Base-by-base conservation (phyloP, 2,329 filamentous ascomycete genomes). In the Cyphellophora europaea region DNA sequence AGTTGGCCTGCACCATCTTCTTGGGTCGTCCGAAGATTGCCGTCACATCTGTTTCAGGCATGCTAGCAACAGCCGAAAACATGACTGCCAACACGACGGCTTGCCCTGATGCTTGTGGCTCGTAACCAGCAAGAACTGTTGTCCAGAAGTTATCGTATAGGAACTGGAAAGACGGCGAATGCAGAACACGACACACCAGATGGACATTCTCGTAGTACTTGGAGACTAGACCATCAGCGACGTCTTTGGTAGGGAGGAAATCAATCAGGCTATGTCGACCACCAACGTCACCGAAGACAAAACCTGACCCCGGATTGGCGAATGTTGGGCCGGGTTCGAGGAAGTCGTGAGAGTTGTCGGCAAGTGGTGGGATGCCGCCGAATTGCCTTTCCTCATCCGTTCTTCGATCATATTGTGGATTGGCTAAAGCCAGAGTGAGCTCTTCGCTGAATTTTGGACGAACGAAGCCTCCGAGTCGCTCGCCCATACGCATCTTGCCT, bases 391-490 rank as follows among this genome's bases (percentile, higher is more conserved):
- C 44, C 5, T 43, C 34, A 10, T 37, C 27, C 4, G 35, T 41
- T 13, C 36, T 35, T n/a, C 27, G 19, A 23, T 44, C 41, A 19
- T 34, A 36, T 14, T 30, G 21, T 16, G 38, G 27, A 16, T 37
- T 32, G 13, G 36, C 30, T 15, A 37, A 35, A 40, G 36, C 40
- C 23, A 32, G 13, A 51, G 62, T 44, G 62, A 82, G 74, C 65
- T 86, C 81, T 54, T 85, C 77, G 3, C 73, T 69, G 38, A 87
- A 69, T 47, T 77, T 75, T 2, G 82, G 81, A 30, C 81, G 66
- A 28, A 82, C 77, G 45, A 82, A 71, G 1, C 81, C 81, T 11
- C 82, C 82, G 43, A 87, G 74, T 23, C 81, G 69, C 50, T 87
- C 82, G 2, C 79, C 84, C 40, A 87, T 75, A 39, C 73, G 72